These are phyloP conservation scores for Fusarium sp. DNA, from an alignment of 2,329 filamentous ascomycete genomes.

Conservation along the genomic window DNA sequence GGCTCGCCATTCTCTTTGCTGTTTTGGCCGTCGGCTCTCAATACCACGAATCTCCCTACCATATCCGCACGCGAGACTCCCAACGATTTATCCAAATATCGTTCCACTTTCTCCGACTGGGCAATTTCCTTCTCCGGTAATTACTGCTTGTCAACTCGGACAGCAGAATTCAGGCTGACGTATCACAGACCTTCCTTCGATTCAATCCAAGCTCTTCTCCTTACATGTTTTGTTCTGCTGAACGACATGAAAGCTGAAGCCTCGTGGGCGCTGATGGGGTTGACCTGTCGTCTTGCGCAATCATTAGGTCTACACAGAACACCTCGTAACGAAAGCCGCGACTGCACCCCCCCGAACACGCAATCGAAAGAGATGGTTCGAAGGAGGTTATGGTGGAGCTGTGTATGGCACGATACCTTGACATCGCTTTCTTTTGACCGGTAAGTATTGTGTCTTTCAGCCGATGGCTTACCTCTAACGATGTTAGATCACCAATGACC, in stretches of 20 bases:
- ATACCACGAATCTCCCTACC: conserved; percentile 74
- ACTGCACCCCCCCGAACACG: conserved; percentile 58
- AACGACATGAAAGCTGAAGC: conserved; percentile 79
- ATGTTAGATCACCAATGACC: conserved; percentile 69
- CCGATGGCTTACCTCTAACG: conserved; percentile 16
- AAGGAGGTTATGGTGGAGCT: conserved; percentile 72
- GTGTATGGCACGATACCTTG: conserved; percentile 75
- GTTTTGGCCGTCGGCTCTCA: conserved; percentile 75
- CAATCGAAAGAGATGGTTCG: conserved; percentile 67
- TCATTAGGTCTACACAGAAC: conserved; percentile 71
- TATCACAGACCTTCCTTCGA: conserved; percentile 69
- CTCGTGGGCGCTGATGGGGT: conserved; percentile 73
- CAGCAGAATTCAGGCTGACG: conserved; percentile 10
- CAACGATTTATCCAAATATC: conserved; percentile 73
- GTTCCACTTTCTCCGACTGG: conserved; percentile 72
- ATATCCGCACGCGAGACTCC: conserved; percentile 68
- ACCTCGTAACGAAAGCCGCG: conserved; percentile 59
- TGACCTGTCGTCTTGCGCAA: conserved; percentile 74
- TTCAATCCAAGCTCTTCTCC: conserved; percentile 72
- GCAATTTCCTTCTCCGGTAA: conserved; percentile 72
- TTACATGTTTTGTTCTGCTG: conserved; percentile 72
- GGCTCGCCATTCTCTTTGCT: conserved; percentile 74
- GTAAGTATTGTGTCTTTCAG: conserved; percentile 49
- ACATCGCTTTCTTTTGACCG: conserved; percentile 75
- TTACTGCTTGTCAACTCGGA: conserved; percentile 9